These are phyloP conservation scores for Paramecium tetraurelia DNA, from an alignment of 73 alveolate genomes.

Conservation along the genomic window DNA sequence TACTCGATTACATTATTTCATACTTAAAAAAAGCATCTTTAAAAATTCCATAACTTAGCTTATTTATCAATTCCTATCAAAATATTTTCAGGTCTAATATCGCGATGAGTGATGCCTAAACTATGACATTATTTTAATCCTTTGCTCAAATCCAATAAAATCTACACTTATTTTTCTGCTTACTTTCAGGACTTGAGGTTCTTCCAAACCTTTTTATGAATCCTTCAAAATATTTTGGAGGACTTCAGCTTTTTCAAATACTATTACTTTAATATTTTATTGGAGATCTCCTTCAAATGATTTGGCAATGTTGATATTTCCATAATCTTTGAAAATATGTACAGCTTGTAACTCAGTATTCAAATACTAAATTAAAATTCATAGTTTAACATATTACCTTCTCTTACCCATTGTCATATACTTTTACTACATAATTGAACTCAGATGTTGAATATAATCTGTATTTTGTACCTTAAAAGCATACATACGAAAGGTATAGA, in stretches of 20 bases:
- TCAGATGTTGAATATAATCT: background rate
- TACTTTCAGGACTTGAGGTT: conserved; percentile 13
- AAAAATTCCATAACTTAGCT: conserved; percentile 54
- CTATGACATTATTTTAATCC: conserved; percentile 33
- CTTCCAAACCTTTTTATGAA: background rate
- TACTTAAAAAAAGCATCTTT: background rate
- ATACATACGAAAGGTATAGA: background rate
- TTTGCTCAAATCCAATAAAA: conserved; percentile 24
- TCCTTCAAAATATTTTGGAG: background rate
- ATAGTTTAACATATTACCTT: background rate
- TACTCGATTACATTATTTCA: background rate
- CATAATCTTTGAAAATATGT: background rate
- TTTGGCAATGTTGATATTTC: background rate
- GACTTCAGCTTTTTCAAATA: conserved; percentile 16
- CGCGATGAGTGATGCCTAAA: conserved; percentile 38
- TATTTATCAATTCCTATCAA: background rate
- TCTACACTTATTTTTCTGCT: background rate
- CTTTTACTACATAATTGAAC: background rate
- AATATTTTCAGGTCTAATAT: conserved; percentile 58
- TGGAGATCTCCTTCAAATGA: background rate
- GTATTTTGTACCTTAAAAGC: conserved; percentile 13
- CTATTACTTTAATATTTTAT: background rate
- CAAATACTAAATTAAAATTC: conserved; percentile 1
- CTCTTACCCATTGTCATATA: conserved; percentile 18
- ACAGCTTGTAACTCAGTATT: conserved; percentile 3